Evolutionary conservation across 441 rosid genomes (phyloP).

Genomic region (Melastoma candidum): DNA sequence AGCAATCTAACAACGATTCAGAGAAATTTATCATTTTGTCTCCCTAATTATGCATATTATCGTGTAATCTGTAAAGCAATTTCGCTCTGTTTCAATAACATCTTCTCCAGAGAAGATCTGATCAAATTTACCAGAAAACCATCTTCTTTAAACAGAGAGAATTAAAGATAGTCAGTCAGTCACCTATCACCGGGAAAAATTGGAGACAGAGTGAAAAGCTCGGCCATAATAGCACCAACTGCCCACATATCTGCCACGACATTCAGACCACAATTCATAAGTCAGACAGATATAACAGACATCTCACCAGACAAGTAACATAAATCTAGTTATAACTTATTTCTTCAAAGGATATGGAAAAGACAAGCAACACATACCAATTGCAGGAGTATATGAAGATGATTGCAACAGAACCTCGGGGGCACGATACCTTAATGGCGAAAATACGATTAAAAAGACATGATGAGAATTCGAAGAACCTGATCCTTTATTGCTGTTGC

Average conservation of each 20-base stretch:
- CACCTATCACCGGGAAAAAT: conserved; percentile 77
- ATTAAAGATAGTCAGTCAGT: conserved; percentile 1
- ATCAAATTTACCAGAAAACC: background rate
- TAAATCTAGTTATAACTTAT: background rate
- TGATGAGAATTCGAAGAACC: conserved; percentile 8
- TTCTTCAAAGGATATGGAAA: background rate
- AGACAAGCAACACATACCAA: conserved; percentile 28
- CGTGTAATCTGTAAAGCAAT: background rate
- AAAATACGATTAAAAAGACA: conserved; percentile 7
- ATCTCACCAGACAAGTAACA: background rate
- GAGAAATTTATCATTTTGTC: background rate
- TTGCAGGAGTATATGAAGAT: conserved; percentile 54
- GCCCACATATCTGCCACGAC: conserved; percentile 65
- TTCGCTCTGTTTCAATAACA: background rate
- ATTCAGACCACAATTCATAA: background rate
- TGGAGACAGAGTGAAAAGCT: conserved; percentile 56
- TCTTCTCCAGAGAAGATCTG: conserved; percentile 5
- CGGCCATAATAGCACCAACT: conserved; percentile 67
- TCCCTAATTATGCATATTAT: background rate
- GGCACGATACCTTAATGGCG: conserved; percentile 48
- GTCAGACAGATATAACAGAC: background rate
- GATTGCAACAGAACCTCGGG: conserved; percentile 69
- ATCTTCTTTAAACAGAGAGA: conserved; percentile 2
- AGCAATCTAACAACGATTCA: background rate
- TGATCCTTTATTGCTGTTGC: background rate